Evolutionary conservation across 371 early-diverging fungal species (phyloP), one percentile per base, ranked within the genome.

Genomic region (Mortierella sp.): DNA sequence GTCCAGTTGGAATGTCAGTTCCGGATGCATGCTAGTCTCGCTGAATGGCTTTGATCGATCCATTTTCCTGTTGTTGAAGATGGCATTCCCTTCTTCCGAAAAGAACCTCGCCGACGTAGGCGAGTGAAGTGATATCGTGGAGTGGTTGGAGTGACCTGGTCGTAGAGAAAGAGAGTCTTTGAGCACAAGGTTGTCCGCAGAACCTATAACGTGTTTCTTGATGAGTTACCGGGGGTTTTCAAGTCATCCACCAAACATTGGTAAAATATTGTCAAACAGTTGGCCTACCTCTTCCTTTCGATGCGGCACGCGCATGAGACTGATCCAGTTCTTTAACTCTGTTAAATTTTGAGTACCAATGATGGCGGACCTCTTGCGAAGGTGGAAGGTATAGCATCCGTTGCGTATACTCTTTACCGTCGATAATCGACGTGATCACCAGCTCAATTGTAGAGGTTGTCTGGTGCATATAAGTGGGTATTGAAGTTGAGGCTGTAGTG

Each of bases 11-110:
- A 82, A 57, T 1, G 82, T 61, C 31, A 89, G 79, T 40, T 83
- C 85, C 0, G 88, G 89, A 54, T 89, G 88, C 22, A 71, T 65
- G 29, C 73, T 79, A 6, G 79, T 80, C 28, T 83, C 81, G 79
- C 83, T 82, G 70, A 80, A 85, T 37, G 78, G 63, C 22, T 83
- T 79, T 21, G 79, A 44, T 41, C 84, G 50, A 54, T 68, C 71
- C 51, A 70, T 45, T 13, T 66, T 60, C 9, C 46, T 47, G 21
- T 52, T 58, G 29, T 69, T 57, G 13, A 63, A 31, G 13, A 47
- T 22, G 34, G 58, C 57, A 1, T 52, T 39, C 1, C 48, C 51
- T 7, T 49, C 19, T 17, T 63, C 67, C 0, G 62, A 27, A 17
- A 24, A 28, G 3, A 44, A 41, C 12, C 29, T 53, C 14, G 58